Conservation (phyloP, 1,139 yeast species). For the Lizanozyma gosingica region DNA sequence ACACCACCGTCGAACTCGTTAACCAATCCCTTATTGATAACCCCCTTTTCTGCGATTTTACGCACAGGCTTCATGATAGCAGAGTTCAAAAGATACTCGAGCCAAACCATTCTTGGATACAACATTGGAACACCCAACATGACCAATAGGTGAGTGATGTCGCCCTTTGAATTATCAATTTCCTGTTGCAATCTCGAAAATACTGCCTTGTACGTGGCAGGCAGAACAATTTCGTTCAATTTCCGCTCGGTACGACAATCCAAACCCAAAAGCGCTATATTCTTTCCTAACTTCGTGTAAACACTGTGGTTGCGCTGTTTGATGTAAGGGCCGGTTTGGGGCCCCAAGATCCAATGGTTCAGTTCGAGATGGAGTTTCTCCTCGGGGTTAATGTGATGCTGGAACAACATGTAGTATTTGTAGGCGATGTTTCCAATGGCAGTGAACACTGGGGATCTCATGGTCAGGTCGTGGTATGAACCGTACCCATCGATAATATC, state of each 20-base stretch:
- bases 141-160: constrained; percentile 66
- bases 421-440: constrained; percentile 73
- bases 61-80: constrained; percentile 55
- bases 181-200: constrained; percentile 55
- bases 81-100: constrained; percentile 66
- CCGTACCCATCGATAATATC: constrained; percentile 96
- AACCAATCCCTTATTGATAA: constrained; percentile 59
- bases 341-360: constrained; percentile 45
- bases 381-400: constrained; percentile 60
- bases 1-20: constrained; percentile 89
- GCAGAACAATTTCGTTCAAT: constrained; percentile 46
- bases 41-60: constrained; percentile 59
- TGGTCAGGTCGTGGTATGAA: constrained; percentile 67
- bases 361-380: constrained; percentile 21
- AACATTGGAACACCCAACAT: constrained; percentile 92
- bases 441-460: constrained; percentile 58
- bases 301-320: constrained; percentile 55
- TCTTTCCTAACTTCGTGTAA: constrained; percentile 65
- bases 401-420: constrained; percentile 83
- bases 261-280: constrained; percentile 63
- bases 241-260: constrained; percentile 92
- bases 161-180: constrained; percentile 36
- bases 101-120: constrained; percentile 88
- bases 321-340: constrained; percentile 55
- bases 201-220: constrained; percentile 47